These are phyloP conservation scores for Bidens hawaiensis DNA, from an alignment of 140 eudicot species.

Conservation along the genomic window DNA sequence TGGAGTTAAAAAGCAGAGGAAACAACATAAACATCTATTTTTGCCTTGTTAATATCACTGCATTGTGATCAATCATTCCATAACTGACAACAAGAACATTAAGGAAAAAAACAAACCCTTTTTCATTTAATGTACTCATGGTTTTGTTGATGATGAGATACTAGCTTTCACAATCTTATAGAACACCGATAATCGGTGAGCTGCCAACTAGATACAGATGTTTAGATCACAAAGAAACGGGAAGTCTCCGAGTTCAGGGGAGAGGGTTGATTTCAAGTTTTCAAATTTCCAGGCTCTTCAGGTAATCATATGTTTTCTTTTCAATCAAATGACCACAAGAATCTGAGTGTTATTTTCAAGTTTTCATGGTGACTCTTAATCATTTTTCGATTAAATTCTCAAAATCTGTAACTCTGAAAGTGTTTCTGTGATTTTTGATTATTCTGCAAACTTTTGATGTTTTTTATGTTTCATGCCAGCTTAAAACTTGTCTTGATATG, in stretches of 20 bases:
- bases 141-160: conserved; percentile 16
- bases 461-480: too few relatives aligned
- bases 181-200: background rate
- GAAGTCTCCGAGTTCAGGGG: conserved; percentile 41
- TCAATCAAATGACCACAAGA: background rate
- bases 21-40: conserved; percentile 17
- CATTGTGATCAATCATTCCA: conserved; percentile 30
- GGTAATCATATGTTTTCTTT: conserved; percentile 36
- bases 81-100: conserved; percentile 9
- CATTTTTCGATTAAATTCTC: background rate
- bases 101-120: background rate
- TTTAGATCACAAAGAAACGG: conserved; percentile 54
- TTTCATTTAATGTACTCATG: conserved; percentile 5
- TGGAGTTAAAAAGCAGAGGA: conserved; percentile 20
- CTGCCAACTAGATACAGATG: conserved; percentile 27
- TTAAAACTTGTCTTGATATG: too few relatives aligned
- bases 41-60: conserved; percentile 40
- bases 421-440: background rate
- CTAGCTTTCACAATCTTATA: conserved; percentile 3
- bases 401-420: background rate
- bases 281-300: conserved; percentile 81
- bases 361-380: too few relatives aligned
- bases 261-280: conserved; percentile 68
- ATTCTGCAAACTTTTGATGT: too few relatives aligned
- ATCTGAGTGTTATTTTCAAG: background rate